Percentiles rank a stretch among this genome's conserved stretches.
Evolutionary conservation across 2,329 filamentous ascomycete species (phyloP).

Genomic region (Fusarium pininemorale): DNA sequence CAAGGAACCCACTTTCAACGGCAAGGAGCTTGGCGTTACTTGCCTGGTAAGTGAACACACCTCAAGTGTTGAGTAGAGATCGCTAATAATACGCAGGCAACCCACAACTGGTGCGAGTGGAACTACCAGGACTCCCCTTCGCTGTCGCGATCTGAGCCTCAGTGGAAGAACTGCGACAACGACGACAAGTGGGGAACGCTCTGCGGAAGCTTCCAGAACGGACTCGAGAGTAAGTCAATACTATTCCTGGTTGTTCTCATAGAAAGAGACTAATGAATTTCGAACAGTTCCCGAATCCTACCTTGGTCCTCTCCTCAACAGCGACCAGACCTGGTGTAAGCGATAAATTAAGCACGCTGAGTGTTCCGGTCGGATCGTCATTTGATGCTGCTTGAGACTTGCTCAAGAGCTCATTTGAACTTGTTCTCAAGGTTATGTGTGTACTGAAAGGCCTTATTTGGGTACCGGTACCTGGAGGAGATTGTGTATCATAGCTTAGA

Average conservation of each 20-base stretch:
- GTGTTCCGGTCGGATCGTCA: too few species aligned
- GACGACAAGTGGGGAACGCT: neutral
- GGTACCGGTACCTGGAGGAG: fast-evolving
- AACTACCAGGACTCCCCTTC: neutral
- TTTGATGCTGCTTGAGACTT: too few species aligned
- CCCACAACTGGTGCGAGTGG: constrained; percentile 20
- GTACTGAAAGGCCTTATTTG: neutral
- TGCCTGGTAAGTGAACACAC: neutral
- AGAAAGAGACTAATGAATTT: fast-evolving
- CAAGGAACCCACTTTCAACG: constrained; percentile 1
- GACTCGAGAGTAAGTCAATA: neutral
- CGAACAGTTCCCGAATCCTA: constrained; percentile 2
- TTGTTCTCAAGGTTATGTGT: fast-evolving
- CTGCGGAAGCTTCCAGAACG: neutral
- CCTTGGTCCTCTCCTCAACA: neutral
- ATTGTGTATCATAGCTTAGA: neutral
- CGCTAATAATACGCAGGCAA: neutral
- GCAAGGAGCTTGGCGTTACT: neutral
- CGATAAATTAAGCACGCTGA: neutral
- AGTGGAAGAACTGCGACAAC: constrained; percentile 23
- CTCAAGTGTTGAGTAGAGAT: fast-evolving
- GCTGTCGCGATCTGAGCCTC: neutral
- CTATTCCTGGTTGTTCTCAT: fast-evolving
- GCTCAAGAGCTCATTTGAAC: neutral
- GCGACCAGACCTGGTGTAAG: neutral